phyloP scores from a whole-genome alignment of 805 yeast species.

The Candida endomychidarum region DNA sequence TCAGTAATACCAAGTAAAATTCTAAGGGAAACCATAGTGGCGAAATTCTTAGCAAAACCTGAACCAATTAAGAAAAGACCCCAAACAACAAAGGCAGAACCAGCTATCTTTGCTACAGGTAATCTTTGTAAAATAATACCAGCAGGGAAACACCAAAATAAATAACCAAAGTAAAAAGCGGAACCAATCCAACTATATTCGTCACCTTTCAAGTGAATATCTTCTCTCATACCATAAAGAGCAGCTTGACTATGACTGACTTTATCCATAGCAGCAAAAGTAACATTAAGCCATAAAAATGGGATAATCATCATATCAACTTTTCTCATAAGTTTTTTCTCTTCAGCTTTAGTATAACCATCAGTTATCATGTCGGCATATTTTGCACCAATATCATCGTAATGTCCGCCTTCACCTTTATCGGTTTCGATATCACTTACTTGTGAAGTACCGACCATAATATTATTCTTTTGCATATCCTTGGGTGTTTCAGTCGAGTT shows the following conservation, averaged over 20 bases:
- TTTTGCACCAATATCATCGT: constrained; percentile 15
- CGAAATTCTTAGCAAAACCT: constrained; percentile 16
- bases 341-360: constrained; percentile 10
- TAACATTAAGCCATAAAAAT: constrained; percentile 25
- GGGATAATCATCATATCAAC: constrained; percentile 34
- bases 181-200: constrained; percentile 39
- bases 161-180: constrained; percentile 53
- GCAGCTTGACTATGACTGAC: constrained; percentile 24
- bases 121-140: constrained; percentile 32
- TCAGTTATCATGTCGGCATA: constrained; percentile 15
- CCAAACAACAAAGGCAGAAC: constrained; percentile 31
- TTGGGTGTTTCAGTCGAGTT: background rate
- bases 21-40: constrained; percentile 20
- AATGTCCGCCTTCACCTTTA: constrained; percentile 3
- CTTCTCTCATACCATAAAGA: constrained; percentile 22
- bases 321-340: constrained; percentile 26
- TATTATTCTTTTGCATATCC: background rate
- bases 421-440: constrained; percentile 1
- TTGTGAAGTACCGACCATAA: background rate
- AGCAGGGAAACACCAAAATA: constrained; percentile 54
- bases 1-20: constrained; percentile 27
- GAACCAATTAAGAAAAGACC: constrained; percentile 32
- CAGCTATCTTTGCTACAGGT: constrained; percentile 34
- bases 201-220: constrained; percentile 28
- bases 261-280: constrained; percentile 26